These are phyloP conservation scores for Debaryomycetaceae sp. DNA, from an alignment of 1,139 yeast genomes.

Conservation along the genomic window DNA sequence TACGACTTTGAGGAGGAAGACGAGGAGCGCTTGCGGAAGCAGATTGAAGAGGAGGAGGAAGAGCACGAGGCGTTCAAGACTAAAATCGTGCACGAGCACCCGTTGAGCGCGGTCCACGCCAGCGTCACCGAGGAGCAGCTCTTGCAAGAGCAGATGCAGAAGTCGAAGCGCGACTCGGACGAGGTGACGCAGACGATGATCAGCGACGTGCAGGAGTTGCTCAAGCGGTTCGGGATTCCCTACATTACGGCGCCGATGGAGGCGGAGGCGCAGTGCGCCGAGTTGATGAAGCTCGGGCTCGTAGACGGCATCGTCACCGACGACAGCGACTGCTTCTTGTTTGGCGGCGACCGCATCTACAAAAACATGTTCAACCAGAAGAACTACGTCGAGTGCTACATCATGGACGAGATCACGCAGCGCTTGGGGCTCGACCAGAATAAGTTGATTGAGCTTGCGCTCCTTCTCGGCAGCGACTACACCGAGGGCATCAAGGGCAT, in stretches of 20 bases:
- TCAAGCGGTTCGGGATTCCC: slow-evolving; percentile 88
- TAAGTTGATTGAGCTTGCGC: slow-evolving; percentile 72
- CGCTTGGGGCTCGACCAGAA: slow-evolving; percentile 63
- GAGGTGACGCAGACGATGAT: slow-evolving; percentile 87
- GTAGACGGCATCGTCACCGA: slow-evolving; percentile 97
- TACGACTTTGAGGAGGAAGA: slow-evolving; percentile 76
- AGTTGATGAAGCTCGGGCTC: slow-evolving; percentile 54
- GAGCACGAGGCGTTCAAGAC: slow-evolving; percentile 66
- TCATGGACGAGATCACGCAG: slow-evolving; percentile 50
- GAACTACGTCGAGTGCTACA: slow-evolving; percentile 85
- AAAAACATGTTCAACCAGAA: slow-evolving; percentile 94
- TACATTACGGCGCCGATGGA: slow-evolving; percentile 95
- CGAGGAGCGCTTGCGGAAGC: slow-evolving; percentile 59
- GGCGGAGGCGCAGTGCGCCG: slow-evolving; percentile 98
- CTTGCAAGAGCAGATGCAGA: slow-evolving; percentile 55
- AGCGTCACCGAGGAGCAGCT: slow-evolving; percentile 49
- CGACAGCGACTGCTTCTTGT: slow-evolving; percentile 93
- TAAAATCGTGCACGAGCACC: slow-evolving; percentile 29
- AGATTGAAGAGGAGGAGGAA: slow-evolving; percentile 61
- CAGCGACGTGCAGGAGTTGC: slow-evolving; percentile 80
- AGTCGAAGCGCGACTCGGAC: slow-evolving; percentile 82
- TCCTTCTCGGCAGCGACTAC: slow-evolving; percentile 87
- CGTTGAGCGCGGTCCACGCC: slow-evolving; percentile 21
- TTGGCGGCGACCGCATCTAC: slow-evolving; percentile 83
- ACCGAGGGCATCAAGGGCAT: slow-evolving; percentile 88